Evolutionary conservation across 1,139 yeast genomes (phyloP), one percentile per base, ranked within the genome.

Genomic region (Debaryomyces coudertii): DNA sequence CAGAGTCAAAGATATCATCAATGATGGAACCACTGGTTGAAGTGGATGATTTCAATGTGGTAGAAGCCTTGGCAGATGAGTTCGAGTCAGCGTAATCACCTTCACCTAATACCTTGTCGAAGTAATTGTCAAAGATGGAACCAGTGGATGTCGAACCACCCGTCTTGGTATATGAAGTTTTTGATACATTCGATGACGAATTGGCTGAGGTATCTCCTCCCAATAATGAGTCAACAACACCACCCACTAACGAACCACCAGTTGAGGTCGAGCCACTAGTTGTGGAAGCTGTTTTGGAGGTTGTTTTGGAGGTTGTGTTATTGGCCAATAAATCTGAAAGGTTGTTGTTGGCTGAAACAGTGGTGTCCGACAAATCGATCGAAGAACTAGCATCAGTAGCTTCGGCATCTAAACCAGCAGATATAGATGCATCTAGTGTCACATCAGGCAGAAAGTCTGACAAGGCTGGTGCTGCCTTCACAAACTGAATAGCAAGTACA

Each of bases 361-460:
- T 20, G 22, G 22, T 4, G 22, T 20, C 4, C 22, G 5, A 33
- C 36, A 33, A 33, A 33, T 33, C 23, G 7, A 33, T 20, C 24
- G 53, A 23, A 22, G 52, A 15, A 36, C 43, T 45, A 23, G 48
- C 36, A 24, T 45, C 35, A 31, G 47, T 36, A 14, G 47, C 34
- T 7, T 31, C 20, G 7, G 40, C 15, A 14, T 47, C 28, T 8
- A 36, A 14, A 8, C 11, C 53, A 37, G 57, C 49, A 14, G 37
- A 14, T 12, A 28, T 18, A 6, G 58, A 52, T 44, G 51, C 55
- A 46, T 60, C 47, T 14, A 60, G 50, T 12, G 65, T 54, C 39
- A 65, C 53, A 15, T 55, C 51, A 24, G 58, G 54, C 20, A 62
- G 53, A 35, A 65, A 52, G 7, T 60, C 67, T 15, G 68, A 61